These are phyloP conservation scores for Neurospora intermedia DNA, from an alignment of 495 filamentous ascomycete genomes.

Conservation along the genomic window DNA sequence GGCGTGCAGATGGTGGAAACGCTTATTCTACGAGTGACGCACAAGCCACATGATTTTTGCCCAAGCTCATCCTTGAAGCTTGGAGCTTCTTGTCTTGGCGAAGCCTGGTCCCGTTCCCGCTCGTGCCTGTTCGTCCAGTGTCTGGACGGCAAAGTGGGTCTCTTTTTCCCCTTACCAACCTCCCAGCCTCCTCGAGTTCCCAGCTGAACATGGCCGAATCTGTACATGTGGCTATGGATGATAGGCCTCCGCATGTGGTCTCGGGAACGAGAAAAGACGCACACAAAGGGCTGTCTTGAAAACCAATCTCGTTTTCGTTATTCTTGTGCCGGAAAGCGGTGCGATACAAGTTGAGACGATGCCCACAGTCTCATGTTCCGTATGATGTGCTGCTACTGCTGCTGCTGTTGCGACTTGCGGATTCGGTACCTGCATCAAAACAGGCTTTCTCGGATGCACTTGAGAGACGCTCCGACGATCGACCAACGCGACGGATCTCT, in stretches of 20 bases:
- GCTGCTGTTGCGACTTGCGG: background rate
- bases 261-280: background rate
- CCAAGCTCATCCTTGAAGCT: background rate
- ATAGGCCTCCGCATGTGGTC: background rate
- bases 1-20: background rate
- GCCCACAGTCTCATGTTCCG: background rate
- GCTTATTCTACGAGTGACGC: background rate
- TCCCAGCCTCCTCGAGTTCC: background rate
- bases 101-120: background rate
- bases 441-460: background rate
- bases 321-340: background rate
- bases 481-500: background rate
- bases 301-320: background rate
- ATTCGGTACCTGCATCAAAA: background rate
- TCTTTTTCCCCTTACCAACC: background rate
- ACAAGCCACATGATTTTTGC: background rate
- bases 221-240: background rate
- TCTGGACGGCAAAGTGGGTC: background rate
- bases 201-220: background rate
- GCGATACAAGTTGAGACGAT: background rate
- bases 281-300: background rate
- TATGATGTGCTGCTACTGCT: background rate
- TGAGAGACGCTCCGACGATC: background rate
- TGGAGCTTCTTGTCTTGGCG: background rate
- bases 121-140: background rate